A percentile compares a stretch with the other conserved stretches of the same genome.
Conservation (phyloP, 257 asterid species). For the Verbascum thapsus region DNA sequence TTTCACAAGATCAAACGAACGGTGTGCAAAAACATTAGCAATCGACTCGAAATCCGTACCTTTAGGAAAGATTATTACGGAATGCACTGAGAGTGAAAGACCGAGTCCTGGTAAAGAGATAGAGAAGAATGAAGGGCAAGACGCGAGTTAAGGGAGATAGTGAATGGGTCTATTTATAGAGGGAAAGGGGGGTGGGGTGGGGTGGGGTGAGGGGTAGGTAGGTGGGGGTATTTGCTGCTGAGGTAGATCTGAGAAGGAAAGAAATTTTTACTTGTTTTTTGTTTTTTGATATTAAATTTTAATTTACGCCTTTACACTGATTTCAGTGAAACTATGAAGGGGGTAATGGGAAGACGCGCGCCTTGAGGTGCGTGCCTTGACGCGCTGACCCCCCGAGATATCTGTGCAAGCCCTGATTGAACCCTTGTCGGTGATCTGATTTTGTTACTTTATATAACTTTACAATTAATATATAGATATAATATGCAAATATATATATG, state of each 20-base stretch:
- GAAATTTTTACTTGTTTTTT: conserved; percentile 16
- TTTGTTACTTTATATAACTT: too few relatives aligned
- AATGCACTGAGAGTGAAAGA: conserved; percentile 14
- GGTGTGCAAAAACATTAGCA: conserved; percentile 20
- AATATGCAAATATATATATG: too few relatives aligned
- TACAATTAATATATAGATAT: too few relatives aligned
- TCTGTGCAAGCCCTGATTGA: too few relatives aligned
- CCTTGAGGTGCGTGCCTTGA: too few relatives aligned
- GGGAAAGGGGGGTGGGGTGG: background rate
- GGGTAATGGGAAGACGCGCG: too few relatives aligned
- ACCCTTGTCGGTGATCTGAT: too few relatives aligned
- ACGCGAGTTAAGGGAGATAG: conserved; percentile 39
- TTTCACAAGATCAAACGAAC: background rate
- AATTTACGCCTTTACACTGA: background rate
- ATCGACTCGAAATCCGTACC: conserved; percentile 43
- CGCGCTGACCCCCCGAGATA: too few relatives aligned
- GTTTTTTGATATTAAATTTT: too few relatives aligned
- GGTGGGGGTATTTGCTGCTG: too few relatives aligned
- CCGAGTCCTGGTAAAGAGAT: conserved; percentile 26
- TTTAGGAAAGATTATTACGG: conserved; percentile 24
- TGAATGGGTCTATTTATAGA: conserved; percentile 46
- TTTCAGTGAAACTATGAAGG: conserved; percentile 3
- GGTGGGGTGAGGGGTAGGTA: conserved; percentile 24
- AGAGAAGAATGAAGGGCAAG: conserved; percentile 32
- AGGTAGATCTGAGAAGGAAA: conserved; percentile 39